Percentiles rank a stretch among this genome's conserved stretches.
phyloP scores from a whole-genome alignment of 495 filamentous ascomycete species.

The Aspergillus heteromorphus region DNA sequence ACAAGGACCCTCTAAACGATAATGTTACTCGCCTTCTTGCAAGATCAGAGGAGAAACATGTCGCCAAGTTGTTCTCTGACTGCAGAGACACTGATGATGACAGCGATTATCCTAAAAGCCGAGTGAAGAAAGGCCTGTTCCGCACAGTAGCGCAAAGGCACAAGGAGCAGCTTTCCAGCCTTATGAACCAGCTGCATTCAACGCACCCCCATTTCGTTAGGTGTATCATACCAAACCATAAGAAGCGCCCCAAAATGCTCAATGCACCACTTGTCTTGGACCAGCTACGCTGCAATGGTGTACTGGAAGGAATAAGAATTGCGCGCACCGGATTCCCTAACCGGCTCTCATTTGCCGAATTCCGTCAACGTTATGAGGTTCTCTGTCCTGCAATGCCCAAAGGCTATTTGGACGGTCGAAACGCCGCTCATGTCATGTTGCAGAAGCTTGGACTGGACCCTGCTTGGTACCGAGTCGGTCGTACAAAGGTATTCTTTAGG shows the following conservation, averaged over 20 bases:
- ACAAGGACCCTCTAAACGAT: constrained; percentile 97
- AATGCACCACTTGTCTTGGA: constrained; percentile 86
- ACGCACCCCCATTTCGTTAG: constrained; percentile 98
- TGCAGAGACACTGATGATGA: constrained; percentile 75
- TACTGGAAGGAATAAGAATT: constrained; percentile 95
- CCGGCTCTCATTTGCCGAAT: constrained; percentile 84
- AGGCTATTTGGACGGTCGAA: constrained; percentile 87
- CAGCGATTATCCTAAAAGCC: constrained; percentile 61
- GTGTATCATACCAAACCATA: constrained; percentile 97
- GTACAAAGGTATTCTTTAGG: constrained; percentile 98
- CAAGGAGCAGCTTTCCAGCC: constrained; percentile 89
- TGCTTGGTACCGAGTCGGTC: constrained; percentile 82
- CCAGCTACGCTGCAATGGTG: constrained; percentile 96
- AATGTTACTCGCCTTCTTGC: constrained; percentile 88
- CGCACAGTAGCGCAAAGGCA: constrained; percentile 94
- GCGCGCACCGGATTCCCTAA: constrained; percentile 98
- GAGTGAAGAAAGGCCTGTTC: constrained; percentile 97
- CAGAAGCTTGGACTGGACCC: constrained; percentile 81
- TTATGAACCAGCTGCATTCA: constrained; percentile 93
- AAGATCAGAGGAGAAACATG: constrained; percentile 71
- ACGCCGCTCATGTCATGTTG: constrained; percentile 77
- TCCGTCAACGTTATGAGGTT: constrained; percentile 95
- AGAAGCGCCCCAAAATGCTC: constrained; percentile 92
- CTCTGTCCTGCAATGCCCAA: constrained; percentile 85
- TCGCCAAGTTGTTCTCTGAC: constrained; percentile 81